Conservation (phyloP, 116 monocot species). For the Posidonia oceanica region DNA sequence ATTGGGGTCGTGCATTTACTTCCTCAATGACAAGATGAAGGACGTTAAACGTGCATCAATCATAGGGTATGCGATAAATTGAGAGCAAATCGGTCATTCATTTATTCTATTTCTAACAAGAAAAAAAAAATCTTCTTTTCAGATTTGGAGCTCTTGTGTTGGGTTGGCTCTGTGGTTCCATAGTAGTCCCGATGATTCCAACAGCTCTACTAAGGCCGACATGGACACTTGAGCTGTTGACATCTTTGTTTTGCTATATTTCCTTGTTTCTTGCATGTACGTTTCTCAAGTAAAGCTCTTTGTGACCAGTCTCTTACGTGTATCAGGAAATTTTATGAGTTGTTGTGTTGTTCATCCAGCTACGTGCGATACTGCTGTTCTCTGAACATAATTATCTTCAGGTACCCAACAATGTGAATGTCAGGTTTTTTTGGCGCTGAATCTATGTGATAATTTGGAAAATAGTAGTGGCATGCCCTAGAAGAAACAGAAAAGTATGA, state of each 20-base stretch:
- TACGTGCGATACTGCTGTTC: too few species aligned
- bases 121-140: slow-evolving; percentile 1
- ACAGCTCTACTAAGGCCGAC: slow-evolving; percentile 52
- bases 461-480: too few species aligned
- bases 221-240: slow-evolving; percentile 89
- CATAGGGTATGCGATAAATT: slow-evolving; percentile 41
- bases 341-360: too few species aligned
- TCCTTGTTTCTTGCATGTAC: slow-evolving; percentile 84
- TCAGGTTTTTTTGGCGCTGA: too few species aligned
- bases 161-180: slow-evolving; percentile 72
- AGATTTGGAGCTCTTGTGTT: slow-evolving; percentile 70
- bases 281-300: slow-evolving; percentile 58
- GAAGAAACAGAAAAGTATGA: too few species aligned
- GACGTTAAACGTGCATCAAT: slow-evolving; percentile 49
- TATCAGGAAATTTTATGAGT: too few species aligned
- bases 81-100: background rate
- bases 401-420: too few species aligned
- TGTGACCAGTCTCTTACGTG: too few species aligned
- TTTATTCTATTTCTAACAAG: background rate
- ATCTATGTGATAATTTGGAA: too few species aligned
- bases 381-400: too few species aligned
- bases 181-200: slow-evolving; percentile 64
- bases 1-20: slow-evolving; percentile 81
- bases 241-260: slow-evolving; percentile 67
- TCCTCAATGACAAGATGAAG: slow-evolving; percentile 95